phyloP scores from a whole-genome alignment of 208 protist genomes.

The Crithidia acanthocephali region DNA sequence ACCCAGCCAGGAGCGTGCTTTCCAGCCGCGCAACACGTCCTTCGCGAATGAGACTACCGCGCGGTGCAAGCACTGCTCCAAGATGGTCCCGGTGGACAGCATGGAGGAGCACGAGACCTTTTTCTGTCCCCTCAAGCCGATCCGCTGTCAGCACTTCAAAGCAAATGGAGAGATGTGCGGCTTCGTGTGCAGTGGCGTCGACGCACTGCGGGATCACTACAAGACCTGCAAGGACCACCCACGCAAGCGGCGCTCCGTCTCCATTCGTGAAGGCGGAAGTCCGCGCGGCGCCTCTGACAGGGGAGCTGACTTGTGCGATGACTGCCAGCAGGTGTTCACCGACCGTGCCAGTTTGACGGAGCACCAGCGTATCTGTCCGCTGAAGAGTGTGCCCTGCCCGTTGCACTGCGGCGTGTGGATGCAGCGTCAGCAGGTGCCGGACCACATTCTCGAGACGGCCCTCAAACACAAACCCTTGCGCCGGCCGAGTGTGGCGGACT shows the following conservation, averaged over 20 bases:
- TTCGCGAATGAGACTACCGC: background rate
- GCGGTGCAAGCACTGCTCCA: slow-evolving; percentile 27
- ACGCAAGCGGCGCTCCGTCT: slow-evolving; percentile 15
- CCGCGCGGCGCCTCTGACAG: background rate
- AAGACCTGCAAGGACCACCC: slow-evolving; percentile 26
- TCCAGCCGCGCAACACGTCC: slow-evolving; percentile 2
- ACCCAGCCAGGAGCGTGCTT: slow-evolving; percentile 6
- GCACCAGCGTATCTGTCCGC: slow-evolving; percentile 29
- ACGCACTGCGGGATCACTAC: slow-evolving; percentile 15
- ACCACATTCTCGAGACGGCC: slow-evolving; percentile 35
- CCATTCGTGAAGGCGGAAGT: slow-evolving; percentile 13
- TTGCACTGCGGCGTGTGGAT: slow-evolving; percentile 37
- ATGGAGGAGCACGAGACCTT: slow-evolving; percentile 20
- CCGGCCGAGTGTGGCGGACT: slow-evolving; percentile 25
- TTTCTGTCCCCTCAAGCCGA: slow-evolving; percentile 20
- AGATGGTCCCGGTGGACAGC: slow-evolving; percentile 12
- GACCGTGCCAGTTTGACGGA: slow-evolving; percentile 11
- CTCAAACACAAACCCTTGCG: slow-evolving; percentile 27
- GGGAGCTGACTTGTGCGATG: slow-evolving; percentile 7
- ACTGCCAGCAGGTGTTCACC: slow-evolving; percentile 20
- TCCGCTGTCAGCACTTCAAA: slow-evolving; percentile 22
- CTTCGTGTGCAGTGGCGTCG: slow-evolving; percentile 17
- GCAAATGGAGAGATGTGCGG: slow-evolving; percentile 18
- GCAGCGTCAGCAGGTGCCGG: slow-evolving; percentile 28
- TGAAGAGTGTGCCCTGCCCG: slow-evolving; percentile 36